phyloP scores from a whole-genome alignment of 2,329 filamentous ascomycete genomes.

The Alternaria conjuncta region DNA sequence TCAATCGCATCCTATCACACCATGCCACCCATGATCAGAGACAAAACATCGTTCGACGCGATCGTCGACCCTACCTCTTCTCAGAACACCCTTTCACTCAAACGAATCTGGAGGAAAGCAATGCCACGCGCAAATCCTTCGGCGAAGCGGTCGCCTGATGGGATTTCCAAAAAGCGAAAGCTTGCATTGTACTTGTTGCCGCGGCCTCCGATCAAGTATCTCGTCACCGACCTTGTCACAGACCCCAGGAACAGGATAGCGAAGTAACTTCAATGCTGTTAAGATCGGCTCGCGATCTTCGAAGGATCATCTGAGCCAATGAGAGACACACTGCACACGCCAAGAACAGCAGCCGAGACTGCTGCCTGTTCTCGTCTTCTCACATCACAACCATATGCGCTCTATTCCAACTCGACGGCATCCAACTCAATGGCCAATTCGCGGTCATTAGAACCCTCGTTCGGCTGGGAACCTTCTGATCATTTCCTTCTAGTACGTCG shows the following conservation, averaged over 20 bases:
- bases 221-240: background rate
- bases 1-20: background rate
- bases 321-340: background rate
- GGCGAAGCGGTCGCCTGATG: background rate
- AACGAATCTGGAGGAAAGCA: background rate
- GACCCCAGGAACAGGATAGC: background rate
- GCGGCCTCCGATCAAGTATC: background rate
- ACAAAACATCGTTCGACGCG: background rate
- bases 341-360: background rate
- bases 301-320: background rate
- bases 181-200: background rate
- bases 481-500: background rate
- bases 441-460: background rate
- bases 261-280: background rate
- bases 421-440: background rate
- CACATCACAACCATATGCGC: background rate
- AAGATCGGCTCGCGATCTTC: background rate
- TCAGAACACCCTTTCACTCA: background rate
- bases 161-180: background rate
- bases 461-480: slow-evolving; percentile 1
- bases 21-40: background rate
- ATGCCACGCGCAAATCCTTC: background rate
- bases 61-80: background rate
- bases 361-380: background rate
- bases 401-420: background rate